Evolutionary conservation across 2,329 filamentous ascomycete genomes (phyloP).

Genomic region (Calonectria ilicicola): DNA sequence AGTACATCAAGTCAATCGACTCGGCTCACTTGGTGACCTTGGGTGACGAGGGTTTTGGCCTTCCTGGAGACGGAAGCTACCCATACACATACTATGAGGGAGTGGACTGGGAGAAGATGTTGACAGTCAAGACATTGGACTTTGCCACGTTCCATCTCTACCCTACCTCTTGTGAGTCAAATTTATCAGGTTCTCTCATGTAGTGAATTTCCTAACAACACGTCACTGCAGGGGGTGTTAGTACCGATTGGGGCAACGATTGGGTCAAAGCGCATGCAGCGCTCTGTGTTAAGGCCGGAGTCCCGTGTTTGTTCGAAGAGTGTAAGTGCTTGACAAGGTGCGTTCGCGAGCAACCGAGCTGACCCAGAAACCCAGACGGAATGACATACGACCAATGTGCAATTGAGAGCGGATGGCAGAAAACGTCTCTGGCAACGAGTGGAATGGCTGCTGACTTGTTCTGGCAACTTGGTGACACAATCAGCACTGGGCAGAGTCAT

Average conservation of each 20-base stretch:
- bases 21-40: slow-evolving; percentile 69
- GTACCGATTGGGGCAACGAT: slow-evolving; percentile 29
- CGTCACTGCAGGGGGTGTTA: slow-evolving; percentile 23
- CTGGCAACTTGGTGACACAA: slow-evolving; percentile 55
- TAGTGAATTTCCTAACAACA: not conserved
- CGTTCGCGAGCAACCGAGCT: not conserved
- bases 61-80: slow-evolving; percentile 63
- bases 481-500: slow-evolving; percentile 55
- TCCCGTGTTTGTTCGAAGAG: slow-evolving; percentile 49
- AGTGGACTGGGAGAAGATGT: slow-evolving; percentile 62
- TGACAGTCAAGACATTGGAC: slow-evolving; percentile 65
- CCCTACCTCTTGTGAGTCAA: slow-evolving; percentile 43
- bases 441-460: slow-evolving; percentile 53
- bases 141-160: slow-evolving; percentile 53
- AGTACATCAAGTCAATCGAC: slow-evolving; percentile 75
- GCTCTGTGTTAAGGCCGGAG: slow-evolving; percentile 42
- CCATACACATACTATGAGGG: slow-evolving; percentile 64
- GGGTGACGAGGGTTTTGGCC: slow-evolving; percentile 67
- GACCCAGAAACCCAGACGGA: slow-evolving; percentile 35
- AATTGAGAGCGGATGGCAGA: slow-evolving; percentile 63
- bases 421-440: slow-evolving; percentile 43
- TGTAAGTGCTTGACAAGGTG: slow-evolving; percentile 37
- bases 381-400: slow-evolving; percentile 41
- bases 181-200: not conserved
- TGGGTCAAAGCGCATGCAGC: slow-evolving; percentile 42